phyloP scores from a whole-genome alignment of 2,329 filamentous ascomycete species.

The Colletotrichum tamarilloi region DNA sequence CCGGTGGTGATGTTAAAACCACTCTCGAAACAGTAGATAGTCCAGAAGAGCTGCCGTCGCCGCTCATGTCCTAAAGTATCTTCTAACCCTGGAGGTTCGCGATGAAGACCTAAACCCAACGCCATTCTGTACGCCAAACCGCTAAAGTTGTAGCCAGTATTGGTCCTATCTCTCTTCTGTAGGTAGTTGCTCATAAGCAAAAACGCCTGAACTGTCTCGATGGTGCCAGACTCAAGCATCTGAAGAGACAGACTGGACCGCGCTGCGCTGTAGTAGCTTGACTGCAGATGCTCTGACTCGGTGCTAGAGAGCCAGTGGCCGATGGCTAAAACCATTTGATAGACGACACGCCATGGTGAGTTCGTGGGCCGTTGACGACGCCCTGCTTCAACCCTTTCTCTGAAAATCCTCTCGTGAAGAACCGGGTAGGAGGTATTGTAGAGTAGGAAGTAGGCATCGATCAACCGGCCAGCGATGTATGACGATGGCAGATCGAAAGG shows the following conservation, averaged over 20 bases:
- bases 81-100: slow-evolving; percentile 50
- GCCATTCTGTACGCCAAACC: slow-evolving; percentile 62
- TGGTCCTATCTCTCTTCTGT: slow-evolving; percentile 62
- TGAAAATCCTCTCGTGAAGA: slow-evolving; percentile 58
- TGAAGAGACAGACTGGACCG: slow-evolving; percentile 51
- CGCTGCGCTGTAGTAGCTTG: slow-evolving; percentile 42
- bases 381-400: slow-evolving; percentile 43
- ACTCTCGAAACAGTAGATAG: slow-evolving; percentile 56
- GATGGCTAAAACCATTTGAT: slow-evolving; percentile 49
- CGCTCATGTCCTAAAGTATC: slow-evolving; percentile 48
- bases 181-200: slow-evolving; percentile 59
- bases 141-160: slow-evolving; percentile 64
- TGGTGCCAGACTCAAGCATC: slow-evolving; percentile 56
- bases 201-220: slow-evolving; percentile 58
- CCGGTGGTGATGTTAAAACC: slow-evolving; percentile 61
- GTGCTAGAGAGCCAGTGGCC: slow-evolving; percentile 48
- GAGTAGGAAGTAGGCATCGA: slow-evolving; percentile 55
- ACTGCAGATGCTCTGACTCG: slow-evolving; percentile 12
- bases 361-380: slow-evolving; percentile 14
- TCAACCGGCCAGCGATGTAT: slow-evolving; percentile 40
- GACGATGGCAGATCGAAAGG: slow-evolving; percentile 24
- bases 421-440: slow-evolving; percentile 59
- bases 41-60: slow-evolving; percentile 51
- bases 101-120: slow-evolving; percentile 60
- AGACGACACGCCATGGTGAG: slow-evolving; percentile 38